Percentiles rank a stretch among this genome's conserved stretches.
These are phyloP conservation scores for Obba rivulosa DNA, from an alignment of 768 basidiomycete genomes.

Conservation along the genomic window DNA sequence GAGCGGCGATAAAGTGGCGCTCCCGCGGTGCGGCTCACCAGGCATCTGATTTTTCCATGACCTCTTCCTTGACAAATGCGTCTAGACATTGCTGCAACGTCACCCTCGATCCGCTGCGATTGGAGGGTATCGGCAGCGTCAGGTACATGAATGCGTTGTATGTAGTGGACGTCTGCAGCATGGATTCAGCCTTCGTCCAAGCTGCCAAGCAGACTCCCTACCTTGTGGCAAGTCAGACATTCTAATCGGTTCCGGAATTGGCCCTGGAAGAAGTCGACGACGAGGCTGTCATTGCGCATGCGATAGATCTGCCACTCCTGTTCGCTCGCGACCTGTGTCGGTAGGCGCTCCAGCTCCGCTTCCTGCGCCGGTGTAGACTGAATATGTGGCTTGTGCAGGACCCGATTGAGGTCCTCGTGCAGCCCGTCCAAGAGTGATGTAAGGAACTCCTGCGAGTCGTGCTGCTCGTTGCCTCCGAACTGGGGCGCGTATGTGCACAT, in stretches of 20 bases:
- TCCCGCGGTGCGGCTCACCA: constrained; percentile 53
- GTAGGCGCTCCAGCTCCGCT: constrained; percentile 80
- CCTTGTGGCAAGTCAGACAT: constrained; percentile 88
- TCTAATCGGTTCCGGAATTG: constrained; percentile 89
- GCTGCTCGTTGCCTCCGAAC: constrained; percentile 85
- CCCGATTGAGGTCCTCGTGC: constrained; percentile 93
- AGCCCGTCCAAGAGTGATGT: constrained; percentile 91
- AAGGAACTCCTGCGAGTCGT: constrained; percentile 97
- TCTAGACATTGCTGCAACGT: constrained; percentile 80
- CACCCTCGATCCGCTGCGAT: constrained; percentile 51
- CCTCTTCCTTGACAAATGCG: constrained; percentile 84
- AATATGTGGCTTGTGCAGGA: constrained; percentile 64
- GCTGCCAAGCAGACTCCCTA: constrained; percentile 24
- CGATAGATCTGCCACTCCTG: constrained; percentile 92
- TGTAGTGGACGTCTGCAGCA: constrained; percentile 84
- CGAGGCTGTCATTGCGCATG: constrained; percentile 85
- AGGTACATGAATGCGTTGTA: constrained; percentile 97
- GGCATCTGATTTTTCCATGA: constrained; percentile 88
- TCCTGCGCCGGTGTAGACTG: constrained; percentile 75
- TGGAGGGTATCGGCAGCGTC: constrained; percentile 79
- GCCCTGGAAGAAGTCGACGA: constrained; percentile 97
- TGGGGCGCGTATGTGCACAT: constrained; percentile 58
- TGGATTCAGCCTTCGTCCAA: background rate
- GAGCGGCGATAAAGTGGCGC: background rate
- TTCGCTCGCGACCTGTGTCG: constrained; percentile 83